These are phyloP conservation scores for Dothidotthia symphoricarpi DNA, from an alignment of 2,329 filamentous ascomycete genomes.

Conservation along the genomic window DNA sequence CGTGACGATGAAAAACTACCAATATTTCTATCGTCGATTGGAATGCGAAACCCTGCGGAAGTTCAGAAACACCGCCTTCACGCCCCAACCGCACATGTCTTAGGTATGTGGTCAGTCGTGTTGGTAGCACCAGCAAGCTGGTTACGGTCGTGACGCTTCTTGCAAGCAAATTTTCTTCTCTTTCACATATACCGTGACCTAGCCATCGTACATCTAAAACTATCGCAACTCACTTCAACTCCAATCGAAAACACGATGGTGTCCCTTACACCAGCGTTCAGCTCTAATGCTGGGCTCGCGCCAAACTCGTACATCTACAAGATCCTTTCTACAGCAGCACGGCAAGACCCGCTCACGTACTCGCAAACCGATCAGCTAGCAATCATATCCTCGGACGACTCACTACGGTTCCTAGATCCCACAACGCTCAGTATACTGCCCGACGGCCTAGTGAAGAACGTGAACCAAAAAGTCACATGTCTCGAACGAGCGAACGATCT, in stretches of 20 bases:
- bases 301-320: slow-evolving; percentile 43
- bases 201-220: neutral
- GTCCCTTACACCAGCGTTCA: slow-evolving; percentile 15
- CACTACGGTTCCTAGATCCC: slow-evolving; percentile 65
- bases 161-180: slow-evolving; percentile 16
- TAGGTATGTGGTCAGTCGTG: no score
- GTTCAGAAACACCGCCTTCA: no score
- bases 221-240: neutral
- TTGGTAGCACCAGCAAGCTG: no score
- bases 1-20: no score
- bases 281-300: slow-evolving; percentile 28
- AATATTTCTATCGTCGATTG: no score
- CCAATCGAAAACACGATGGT: slow-evolving; percentile 14
- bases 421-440: slow-evolving; percentile 54
- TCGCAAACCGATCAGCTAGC: slow-evolving; percentile 47
- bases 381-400: slow-evolving; percentile 68
- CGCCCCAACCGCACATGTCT: no score
- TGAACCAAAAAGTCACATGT: slow-evolving; percentile 64
- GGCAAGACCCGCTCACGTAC: slow-evolving; percentile 34
- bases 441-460: slow-evolving; percentile 49
- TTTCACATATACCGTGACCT: neutral
- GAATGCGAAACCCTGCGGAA: no score
- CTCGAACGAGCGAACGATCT: slow-evolving; percentile 56
- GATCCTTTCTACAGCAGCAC: slow-evolving; percentile 35
- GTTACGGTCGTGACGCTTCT: neutral